These are phyloP conservation scores for Ceratobasidium papillatum DNA, from an alignment of 1,284 basidiomycete genomes.

Conservation along the genomic window DNA sequence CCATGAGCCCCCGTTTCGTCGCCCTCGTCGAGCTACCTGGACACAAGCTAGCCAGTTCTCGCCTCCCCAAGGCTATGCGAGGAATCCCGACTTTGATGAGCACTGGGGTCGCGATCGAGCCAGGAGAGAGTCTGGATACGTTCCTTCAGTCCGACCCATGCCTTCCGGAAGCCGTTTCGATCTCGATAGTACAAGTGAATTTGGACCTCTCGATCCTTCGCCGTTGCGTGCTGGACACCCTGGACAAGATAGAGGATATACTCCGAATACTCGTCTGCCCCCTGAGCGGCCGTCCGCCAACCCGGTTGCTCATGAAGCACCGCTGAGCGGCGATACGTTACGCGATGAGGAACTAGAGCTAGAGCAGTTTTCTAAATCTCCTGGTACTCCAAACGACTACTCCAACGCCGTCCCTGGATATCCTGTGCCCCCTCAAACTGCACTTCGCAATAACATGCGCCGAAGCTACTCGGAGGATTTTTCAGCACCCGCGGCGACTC, in stretches of 20 bases:
- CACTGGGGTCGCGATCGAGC: neutral
- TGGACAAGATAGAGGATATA: neutral
- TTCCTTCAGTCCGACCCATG: neutral
- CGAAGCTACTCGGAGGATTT: conserved; percentile 34
- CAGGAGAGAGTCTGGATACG: neutral
- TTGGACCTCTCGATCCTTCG: conserved; percentile 16
- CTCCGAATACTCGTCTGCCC: neutral
- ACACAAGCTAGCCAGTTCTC: neutral
- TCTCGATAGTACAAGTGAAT: conserved; percentile 1
- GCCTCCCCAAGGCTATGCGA: conserved; percentile 6
- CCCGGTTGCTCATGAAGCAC: neutral
- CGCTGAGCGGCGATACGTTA: neutral
- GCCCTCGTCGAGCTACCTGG: conserved; percentile 16
- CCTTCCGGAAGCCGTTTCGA: conserved; percentile 4
- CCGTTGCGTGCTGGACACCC: neutral
- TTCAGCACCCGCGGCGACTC: conserved; percentile 1
- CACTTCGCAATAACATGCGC: conserved; percentile 9
- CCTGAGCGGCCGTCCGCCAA: neutral
- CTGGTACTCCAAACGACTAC: conserved; percentile 1
- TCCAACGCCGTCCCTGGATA: neutral
- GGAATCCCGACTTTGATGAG: conserved; percentile 16
- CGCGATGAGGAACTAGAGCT: neutral
- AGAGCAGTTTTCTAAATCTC: neutral
- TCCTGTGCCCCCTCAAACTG: conserved; percentile 16
- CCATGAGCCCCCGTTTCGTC: conserved; percentile 1